A percentile compares a stretch with the other conserved stretches of the same genome.
phyloP scores from a whole-genome alignment of 768 basidiomycete genomes.

The Termitomyces sp. region DNA sequence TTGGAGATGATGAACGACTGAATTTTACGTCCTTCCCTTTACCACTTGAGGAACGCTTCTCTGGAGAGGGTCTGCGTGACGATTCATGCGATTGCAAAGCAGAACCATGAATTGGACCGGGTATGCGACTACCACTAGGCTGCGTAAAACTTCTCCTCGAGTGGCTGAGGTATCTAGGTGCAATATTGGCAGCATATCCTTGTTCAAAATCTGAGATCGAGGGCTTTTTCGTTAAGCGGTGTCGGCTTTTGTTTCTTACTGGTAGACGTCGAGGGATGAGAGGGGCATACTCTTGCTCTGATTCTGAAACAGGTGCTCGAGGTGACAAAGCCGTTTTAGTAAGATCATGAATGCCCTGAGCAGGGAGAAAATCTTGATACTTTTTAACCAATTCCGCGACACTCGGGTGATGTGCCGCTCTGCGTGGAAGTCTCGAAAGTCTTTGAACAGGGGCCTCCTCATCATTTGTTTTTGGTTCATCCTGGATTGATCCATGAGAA shows the following conservation, averaged over 20 bases:
- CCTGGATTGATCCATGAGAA: conserved; percentile 3
- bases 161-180: conserved; percentile 64
- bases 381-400: conserved; percentile 85
- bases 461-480: conserved; percentile 14
- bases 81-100: conserved; percentile 50
- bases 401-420: conserved; percentile 47
- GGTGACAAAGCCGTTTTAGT: conserved; percentile 67
- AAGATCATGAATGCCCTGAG: conserved; percentile 66
- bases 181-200: conserved; percentile 90
- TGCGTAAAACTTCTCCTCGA: conserved; percentile 38
- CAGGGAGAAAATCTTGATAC: conserved; percentile 72
- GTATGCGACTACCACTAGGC: conserved; percentile 39
- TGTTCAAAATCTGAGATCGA: conserved; percentile 85
- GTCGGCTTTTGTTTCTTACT: conserved; percentile 42
- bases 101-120: conserved; percentile 41
- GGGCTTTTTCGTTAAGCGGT: conserved; percentile 46
- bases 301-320: conserved; percentile 62
- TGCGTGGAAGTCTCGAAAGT: conserved; percentile 60
- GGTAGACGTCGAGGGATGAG: conserved; percentile 30
- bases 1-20: conserved; percentile 42
- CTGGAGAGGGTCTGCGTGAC: conserved; percentile 68
- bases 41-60: conserved; percentile 44
- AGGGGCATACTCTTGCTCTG: conserved; percentile 62
- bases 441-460: conserved; percentile 25
- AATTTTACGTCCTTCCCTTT: conserved; percentile 35